Conservation (phyloP, 441 rosid species). For the Heliophila coronopifolia region DNA sequence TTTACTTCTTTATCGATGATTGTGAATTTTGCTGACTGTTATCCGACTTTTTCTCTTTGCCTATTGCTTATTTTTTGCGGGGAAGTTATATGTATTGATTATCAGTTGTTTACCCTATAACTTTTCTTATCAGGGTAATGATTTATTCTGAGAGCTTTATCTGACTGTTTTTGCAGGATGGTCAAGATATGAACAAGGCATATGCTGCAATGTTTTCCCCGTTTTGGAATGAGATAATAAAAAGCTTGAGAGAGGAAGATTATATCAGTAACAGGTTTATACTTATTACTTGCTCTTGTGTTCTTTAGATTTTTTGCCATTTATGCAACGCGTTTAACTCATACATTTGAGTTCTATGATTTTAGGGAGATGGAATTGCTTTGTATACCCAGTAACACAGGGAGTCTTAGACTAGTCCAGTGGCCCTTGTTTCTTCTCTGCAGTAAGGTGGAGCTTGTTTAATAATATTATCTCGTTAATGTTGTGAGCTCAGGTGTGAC, state of each 20-base stretch:
- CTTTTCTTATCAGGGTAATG: not conserved
- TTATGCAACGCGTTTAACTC: conserved; percentile 4
- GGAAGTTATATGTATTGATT: conserved; percentile 5
- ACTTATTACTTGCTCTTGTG: conserved; percentile 13
- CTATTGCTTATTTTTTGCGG: conserved; percentile 1
- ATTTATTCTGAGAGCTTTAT: not conserved
- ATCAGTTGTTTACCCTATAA: not conserved
- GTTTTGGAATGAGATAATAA: conserved; percentile 98
- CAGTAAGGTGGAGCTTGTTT: conserved; percentile 66
- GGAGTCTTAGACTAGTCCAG: conserved; percentile 87
- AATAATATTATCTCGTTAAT: conserved; percentile 5
- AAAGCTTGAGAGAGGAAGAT: conserved; percentile 97
- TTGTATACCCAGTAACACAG: conserved; percentile 85
- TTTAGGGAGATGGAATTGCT: conserved; percentile 97
- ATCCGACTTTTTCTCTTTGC: conserved; percentile 5
- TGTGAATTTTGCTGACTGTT: not conserved
- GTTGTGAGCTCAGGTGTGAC: conserved; percentile 3
- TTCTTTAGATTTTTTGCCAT: conserved; percentile 8
- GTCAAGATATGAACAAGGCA: conserved; percentile 63
- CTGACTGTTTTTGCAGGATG: conserved; percentile 43
- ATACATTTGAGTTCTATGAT: conserved; percentile 15
- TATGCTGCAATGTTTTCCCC: conserved; percentile 95
- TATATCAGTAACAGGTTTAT: conserved; percentile 80
- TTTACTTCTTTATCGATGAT: not conserved
- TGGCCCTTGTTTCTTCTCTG: conserved; percentile 99